These are phyloP conservation scores for Alternaria hordeiaustralica DNA, from an alignment of 2,329 filamentous ascomycete species.

Conservation along the genomic window DNA sequence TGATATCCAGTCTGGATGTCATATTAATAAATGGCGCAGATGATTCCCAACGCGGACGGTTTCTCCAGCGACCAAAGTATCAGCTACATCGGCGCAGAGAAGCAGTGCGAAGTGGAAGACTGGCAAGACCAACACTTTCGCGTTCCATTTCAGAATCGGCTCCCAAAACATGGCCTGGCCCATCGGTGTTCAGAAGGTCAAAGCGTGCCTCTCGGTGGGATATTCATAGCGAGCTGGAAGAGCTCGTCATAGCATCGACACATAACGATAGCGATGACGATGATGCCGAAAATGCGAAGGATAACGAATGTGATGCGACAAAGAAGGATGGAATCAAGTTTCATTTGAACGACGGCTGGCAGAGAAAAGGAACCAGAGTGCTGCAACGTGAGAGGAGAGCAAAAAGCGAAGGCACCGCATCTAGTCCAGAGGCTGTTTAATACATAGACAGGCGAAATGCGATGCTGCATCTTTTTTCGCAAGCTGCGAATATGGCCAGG, in stretches of 20 bases:
- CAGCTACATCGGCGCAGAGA: slow-evolving; percentile 7
- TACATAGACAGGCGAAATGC: not conserved
- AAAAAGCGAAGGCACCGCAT: not conserved
- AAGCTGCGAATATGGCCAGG: not conserved
- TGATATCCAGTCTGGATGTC: not conserved
- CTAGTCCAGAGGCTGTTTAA: slow-evolving; percentile 1
- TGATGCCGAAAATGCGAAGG: not conserved
- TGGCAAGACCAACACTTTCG: not conserved
- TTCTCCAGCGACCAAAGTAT: not conserved
- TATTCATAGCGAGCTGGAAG: slow-evolving; percentile 9
- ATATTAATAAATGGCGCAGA: slow-evolving; percentile 13
- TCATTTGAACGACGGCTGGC: not conserved
- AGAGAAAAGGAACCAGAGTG: slow-evolving; percentile 1
- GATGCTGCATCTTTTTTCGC: not conserved
- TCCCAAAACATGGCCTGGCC: slow-evolving; percentile 1
- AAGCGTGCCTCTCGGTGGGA: not conserved
- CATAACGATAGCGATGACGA: slow-evolving; percentile 4
- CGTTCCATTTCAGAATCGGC: not conserved
- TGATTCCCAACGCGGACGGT: slow-evolving; percentile 1
- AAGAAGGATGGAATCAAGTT: not conserved
- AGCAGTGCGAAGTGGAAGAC: slow-evolving; percentile 3
- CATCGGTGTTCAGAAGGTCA: not conserved
- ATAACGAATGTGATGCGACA: not conserved
- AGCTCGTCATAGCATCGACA: slow-evolving; percentile 12
- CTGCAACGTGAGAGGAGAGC: slow-evolving; percentile 4